A percentile compares a stretch with the other conserved stretches of the same genome.
These are phyloP conservation scores for Limnomonas spitsbergensis DNA, from an alignment of 139 green algal genomes.

Conservation along the genomic window DNA sequence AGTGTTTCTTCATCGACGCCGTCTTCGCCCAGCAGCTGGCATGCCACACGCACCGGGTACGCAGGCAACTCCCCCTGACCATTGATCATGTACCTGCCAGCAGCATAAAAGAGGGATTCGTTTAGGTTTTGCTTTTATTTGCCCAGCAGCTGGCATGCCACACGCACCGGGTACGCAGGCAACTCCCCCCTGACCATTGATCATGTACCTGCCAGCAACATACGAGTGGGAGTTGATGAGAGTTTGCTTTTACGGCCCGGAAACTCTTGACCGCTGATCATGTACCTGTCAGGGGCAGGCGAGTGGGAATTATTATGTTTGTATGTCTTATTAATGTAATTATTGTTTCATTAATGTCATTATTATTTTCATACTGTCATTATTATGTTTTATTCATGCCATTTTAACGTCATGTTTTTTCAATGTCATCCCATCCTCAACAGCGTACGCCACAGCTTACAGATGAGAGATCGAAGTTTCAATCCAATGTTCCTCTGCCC, in stretches of 20 bases:
- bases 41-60: constrained; percentile 62
- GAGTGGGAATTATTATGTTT: too few species aligned
- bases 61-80: constrained; percentile 51
- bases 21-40: constrained; percentile 30
- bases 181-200: constrained; percentile 47
- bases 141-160: constrained; percentile 45
- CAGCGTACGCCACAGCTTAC: too few species aligned
- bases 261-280: constrained; percentile 42
- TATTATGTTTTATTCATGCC: too few species aligned
- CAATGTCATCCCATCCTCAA: too few species aligned
- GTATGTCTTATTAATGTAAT: too few species aligned
- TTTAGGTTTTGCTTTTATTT: background rate
- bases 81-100: constrained; percentile 48
- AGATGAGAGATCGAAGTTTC: too few species aligned
- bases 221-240: background rate
- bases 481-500: too few species aligned
- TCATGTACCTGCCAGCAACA: constrained; percentile 40
- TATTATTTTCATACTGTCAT: too few species aligned
- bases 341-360: too few species aligned
- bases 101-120: background rate
- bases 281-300: constrained; percentile 29
- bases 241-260: background rate
- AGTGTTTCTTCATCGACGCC: too few species aligned
- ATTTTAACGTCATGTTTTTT: too few species aligned
- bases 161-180: constrained; percentile 60